Percentiles rank a stretch among this genome's conserved stretches.
phyloP scores from a whole-genome alignment of 495 filamentous ascomycete species.

The Letharia columbiana region DNA sequence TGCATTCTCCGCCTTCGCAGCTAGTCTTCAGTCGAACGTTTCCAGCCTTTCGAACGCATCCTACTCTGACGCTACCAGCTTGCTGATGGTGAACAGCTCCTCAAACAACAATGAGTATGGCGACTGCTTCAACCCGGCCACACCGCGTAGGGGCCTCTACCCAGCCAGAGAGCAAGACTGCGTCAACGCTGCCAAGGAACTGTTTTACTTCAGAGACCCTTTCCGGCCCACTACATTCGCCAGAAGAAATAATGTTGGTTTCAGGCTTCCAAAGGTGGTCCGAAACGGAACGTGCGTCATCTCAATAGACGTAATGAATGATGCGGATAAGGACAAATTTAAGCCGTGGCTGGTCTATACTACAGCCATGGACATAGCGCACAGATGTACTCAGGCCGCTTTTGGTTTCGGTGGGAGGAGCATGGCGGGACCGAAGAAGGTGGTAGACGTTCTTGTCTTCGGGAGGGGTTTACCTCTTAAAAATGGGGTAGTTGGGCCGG shows the following conservation, averaged over 20 bases:
- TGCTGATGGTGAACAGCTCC: not conserved
- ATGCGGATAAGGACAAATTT: not conserved
- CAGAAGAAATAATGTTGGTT: not conserved
- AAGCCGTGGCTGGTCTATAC: conserved; percentile 4
- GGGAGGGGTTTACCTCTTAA: not conserved
- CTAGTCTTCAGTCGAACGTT: not conserved
- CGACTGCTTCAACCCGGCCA: conserved; percentile 3
- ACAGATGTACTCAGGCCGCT: not conserved
- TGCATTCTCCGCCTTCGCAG: not conserved
- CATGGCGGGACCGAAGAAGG: not conserved
- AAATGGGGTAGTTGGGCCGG: not conserved
- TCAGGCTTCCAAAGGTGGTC: not conserved
- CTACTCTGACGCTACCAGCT: not conserved
- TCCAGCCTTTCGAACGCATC: not conserved
- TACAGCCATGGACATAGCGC: not conserved
- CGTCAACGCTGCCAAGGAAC: not conserved
- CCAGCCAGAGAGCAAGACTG: not conserved
- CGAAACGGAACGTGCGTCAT: conserved; percentile 1
- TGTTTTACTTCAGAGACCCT: not conserved
- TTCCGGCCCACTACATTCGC: not conserved
- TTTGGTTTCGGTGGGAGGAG: not conserved
- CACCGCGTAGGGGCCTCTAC: not conserved
- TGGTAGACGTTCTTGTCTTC: conserved; percentile 7
- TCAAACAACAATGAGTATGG: not conserved
- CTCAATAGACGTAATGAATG: conserved; percentile 4